Evolutionary conservation across 352 stramenopile genomes (phyloP).

Genomic region (Phytophthora constricta): DNA sequence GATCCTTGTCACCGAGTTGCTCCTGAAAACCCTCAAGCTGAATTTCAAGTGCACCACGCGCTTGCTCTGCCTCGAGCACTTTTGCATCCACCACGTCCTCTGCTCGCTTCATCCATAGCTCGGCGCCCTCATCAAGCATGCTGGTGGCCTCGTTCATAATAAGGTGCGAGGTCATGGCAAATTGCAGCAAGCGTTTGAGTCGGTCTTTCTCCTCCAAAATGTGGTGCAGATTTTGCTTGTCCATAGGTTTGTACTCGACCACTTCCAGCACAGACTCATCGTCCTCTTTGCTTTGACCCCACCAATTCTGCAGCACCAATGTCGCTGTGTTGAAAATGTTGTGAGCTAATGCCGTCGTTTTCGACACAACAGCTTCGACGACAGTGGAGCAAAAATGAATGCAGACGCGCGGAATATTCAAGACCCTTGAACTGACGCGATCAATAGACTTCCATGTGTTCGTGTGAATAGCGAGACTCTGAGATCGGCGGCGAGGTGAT

Average conservation of each 20-base stretch:
- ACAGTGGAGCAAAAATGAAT: conserved; percentile 24
- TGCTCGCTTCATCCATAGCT: conserved; percentile 25
- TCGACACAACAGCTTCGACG: conserved; percentile 25
- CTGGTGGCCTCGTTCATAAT: conserved; percentile 36
- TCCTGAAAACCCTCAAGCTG: conserved; percentile 31
- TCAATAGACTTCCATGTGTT: conserved; percentile 16
- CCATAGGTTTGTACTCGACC: conserved; percentile 11
- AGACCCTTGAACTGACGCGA: background rate
- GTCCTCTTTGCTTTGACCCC: conserved; percentile 13
- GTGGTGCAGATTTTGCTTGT: conserved; percentile 9
- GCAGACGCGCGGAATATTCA: conserved; percentile 15
- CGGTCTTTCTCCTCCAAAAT: conserved; percentile 35
- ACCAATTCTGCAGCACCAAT: conserved; percentile 27
- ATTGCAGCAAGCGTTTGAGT: conserved; percentile 33
- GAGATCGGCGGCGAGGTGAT: conserved; percentile 26
- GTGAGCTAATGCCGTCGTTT: conserved; percentile 9
- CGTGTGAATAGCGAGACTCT: conserved; percentile 5
- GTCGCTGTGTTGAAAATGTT: conserved; percentile 15
- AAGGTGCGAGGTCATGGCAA: conserved; percentile 31
- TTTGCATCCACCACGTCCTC: conserved; percentile 29
- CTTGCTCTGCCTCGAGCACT: conserved; percentile 20
- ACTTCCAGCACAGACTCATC: conserved; percentile 17
- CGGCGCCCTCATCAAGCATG: conserved; percentile 24
- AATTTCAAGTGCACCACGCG: conserved; percentile 23
- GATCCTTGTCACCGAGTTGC: conserved; percentile 27